Evolutionary conservation across 2,329 filamentous ascomycete genomes (phyloP), one percentile per base, ranked within the genome.

Genomic region (Neonectria faginata): DNA sequence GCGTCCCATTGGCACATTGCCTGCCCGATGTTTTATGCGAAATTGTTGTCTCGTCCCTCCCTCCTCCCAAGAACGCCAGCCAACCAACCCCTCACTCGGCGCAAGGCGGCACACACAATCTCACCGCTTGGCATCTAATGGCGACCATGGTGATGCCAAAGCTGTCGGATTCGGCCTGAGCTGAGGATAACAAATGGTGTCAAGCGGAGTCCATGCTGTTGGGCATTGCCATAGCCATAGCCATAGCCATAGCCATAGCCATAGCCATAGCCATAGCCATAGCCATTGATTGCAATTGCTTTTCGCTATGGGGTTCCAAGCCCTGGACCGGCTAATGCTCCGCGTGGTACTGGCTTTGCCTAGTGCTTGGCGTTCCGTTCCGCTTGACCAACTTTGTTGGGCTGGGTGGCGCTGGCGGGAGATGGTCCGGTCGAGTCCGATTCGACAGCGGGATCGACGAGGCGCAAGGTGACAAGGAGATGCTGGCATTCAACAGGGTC

Each of bases 381-480:
- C 45, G 45, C n/a, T 25, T 31, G 12, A n/a, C 25, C 10, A 11
- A n/a, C 51, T 41, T 41, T 48, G 39, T 29, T 50, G 51, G 36
- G 39, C 22, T 50, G 51, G 36, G 31, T 39, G 25, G 25, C 27
- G 47, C 25, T 31, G 27, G 5, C 60, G 42, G 41, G 48, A 31
- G 48, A 50, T 47, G 41, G 31, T 47, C 55, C 55, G 45, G 29
- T 22, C 31, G 18, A 52, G 25, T 20, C 39, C 47, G 57, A 55
- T 50, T 54, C 42, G 54, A 59, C 55, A 58, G 56, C 45, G 36
- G 47, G 55, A 63, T 58, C 60, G 55, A 33, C 47, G 9, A 54
- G 39, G 59, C 20, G n/a, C 52, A 59, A 29, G 33, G 63, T 39
- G 14, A 7, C 14, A n/a, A n/a, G 60, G 36, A 56, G 27, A 62